phyloP scores from a whole-genome alignment of 805 yeast genomes.

The Metschnikowia drakensbergensis region DNA sequence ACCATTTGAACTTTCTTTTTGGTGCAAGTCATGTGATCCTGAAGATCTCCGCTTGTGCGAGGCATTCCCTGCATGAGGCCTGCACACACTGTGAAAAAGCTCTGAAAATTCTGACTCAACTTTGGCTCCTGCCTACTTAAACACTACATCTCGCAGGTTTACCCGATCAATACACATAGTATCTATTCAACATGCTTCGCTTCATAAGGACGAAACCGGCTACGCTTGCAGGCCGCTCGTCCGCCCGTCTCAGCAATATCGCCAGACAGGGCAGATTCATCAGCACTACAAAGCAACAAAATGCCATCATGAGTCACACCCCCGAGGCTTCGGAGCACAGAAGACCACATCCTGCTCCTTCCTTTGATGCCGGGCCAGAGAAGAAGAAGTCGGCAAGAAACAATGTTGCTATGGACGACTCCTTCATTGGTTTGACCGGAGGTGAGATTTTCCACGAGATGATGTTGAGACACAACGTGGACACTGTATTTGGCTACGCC shows the following conservation, averaged over 20 bases:
- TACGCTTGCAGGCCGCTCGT: conserved; percentile 10
- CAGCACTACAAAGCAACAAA: conserved; percentile 28
- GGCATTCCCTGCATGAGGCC: conserved; percentile 1
- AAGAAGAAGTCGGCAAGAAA: conserved; percentile 5
- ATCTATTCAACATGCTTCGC: conserved; percentile 13
- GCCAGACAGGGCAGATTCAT: conserved; percentile 25
- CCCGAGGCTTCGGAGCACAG: conserved; percentile 16
- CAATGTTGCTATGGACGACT: conserved; percentile 60
- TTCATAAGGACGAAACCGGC: conserved; percentile 14
- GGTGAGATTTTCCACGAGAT: conserved; percentile 98
- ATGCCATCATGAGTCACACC: conserved; percentile 25
- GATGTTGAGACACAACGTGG: conserved; percentile 96
- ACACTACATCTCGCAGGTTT: not conserved
- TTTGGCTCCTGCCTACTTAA: not conserved
- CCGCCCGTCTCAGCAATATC: conserved; percentile 7
- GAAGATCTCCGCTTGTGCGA: conserved; percentile 12
- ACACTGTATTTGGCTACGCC: conserved; percentile 95
- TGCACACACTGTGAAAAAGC: conserved; percentile 9
- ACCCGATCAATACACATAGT: not conserved
- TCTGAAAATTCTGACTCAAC: conserved; percentile 14
- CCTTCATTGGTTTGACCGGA: conserved; percentile 94
- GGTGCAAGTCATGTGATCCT: not conserved
- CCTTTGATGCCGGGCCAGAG: conserved; percentile 39
- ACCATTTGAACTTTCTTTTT: not conserved
- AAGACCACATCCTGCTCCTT: conserved; percentile 48